Evolutionary conservation across 345 rosid genomes (phyloP), one percentile per base, ranked within the genome.

Genomic region (Salix brachista): DNA sequence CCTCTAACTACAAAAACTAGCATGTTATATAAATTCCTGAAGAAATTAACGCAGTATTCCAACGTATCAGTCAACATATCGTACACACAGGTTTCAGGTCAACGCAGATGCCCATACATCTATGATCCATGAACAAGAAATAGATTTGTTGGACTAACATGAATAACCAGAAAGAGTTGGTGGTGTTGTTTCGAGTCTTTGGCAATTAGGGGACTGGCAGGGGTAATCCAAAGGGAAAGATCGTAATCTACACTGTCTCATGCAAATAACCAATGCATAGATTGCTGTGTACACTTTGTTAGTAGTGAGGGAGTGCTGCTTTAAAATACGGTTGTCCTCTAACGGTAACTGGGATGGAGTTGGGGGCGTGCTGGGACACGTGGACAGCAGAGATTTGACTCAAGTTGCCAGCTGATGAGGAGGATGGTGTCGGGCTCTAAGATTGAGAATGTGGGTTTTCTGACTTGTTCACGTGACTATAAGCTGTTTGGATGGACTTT

Each of bases 391-490:
- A 67, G 74, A 80, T 80, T 6, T 10, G 77, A 14, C 6, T 28
- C 52, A 42, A 69, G 62, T 75, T 34, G 82, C 56, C 72, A 30
- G 82, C 7, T 70, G 48, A 56, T 66, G 68, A 2, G 42, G n/a
- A 13, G 23, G 26, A 1, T 21, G 23, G 46, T 54, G 74, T 54
- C 62, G 58, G 70, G 73, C 71, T 23, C 71, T 23, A 28, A 18
- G 28, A 19, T 52, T 37, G 67, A 54, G 54, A 30, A 64, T 32
- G 48, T 48, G 60, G 69, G 77, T 16, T 41, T 75, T 75, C 79
- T 75, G 79, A 71, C 62, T 56, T 36, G 72, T 60, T 80, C 83
- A 80, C 83, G 80, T 80, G 83, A 71, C 34, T 18, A 48, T n/a
- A n/a, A n/a, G n/a, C n/a, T n/a, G n/a, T n/a, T n/a, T n/a, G n/a